Evolutionary conservation across 305 asterid species (phyloP).

Genomic region (Solanum hybrid): DNA sequence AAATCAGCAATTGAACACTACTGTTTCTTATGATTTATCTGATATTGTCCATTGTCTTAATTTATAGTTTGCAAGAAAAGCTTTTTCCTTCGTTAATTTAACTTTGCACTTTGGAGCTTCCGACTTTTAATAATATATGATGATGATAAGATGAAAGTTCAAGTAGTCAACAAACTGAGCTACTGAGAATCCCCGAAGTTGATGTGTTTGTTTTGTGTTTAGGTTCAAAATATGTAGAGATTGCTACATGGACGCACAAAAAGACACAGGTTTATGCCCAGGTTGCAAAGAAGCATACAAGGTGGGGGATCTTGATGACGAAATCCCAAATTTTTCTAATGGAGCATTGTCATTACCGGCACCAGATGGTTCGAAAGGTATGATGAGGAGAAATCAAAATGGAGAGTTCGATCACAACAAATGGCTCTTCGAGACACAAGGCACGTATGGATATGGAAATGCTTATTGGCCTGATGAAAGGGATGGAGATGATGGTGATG

Average conservation of each 20-base stretch:
- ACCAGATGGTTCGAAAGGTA: conserved; percentile 37
- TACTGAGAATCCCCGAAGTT: not conserved
- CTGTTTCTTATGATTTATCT: not conserved
- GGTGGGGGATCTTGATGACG: conserved; percentile 50
- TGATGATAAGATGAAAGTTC: not conserved
- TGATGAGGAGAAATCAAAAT: conserved; percentile 43
- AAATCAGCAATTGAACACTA: not conserved
- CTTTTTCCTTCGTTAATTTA: not conserved
- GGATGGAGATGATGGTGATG: conserved; percentile 19
- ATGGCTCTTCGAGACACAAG: conserved; percentile 46
- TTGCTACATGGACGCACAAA: conserved; percentile 44
- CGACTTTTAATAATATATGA: too few relatives aligned
- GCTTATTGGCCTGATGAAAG: conserved; percentile 51
- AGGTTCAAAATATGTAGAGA: conserved; percentile 55
- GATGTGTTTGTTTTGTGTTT: not conserved
- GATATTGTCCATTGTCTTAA: not conserved
- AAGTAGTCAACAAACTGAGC: not conserved
- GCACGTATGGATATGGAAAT: conserved; percentile 44
- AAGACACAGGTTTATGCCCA: conserved; percentile 41
- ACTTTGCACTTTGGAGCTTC: not conserved
- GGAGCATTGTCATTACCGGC: conserved; percentile 62
- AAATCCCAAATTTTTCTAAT: conserved; percentile 30
- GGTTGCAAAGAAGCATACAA: conserved; percentile 51
- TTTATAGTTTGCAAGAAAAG: not conserved
- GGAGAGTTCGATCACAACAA: conserved; percentile 50